Evolutionary conservation across 495 filamentous ascomycete species (phyloP).

Genomic region (Lepidopterella palustris): DNA sequence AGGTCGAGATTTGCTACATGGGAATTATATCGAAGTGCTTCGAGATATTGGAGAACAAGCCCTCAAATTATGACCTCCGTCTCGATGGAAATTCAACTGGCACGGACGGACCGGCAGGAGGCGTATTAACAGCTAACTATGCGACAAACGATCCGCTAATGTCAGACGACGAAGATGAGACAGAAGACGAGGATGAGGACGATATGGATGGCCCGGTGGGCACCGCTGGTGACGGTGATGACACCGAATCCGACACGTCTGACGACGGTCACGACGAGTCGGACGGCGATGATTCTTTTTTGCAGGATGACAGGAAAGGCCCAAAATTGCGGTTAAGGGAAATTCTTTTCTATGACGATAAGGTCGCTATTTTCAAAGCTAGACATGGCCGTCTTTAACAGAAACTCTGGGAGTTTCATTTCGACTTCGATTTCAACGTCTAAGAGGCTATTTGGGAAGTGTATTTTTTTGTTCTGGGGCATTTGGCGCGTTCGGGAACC

Average conservation of each 20-base stretch:
- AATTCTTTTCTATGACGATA: conserved; percentile 87
- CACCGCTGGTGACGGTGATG: conserved; percentile 38
- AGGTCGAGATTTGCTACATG: conserved; percentile 76
- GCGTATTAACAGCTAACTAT: conserved; percentile 8
- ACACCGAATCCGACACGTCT: conserved; percentile 36
- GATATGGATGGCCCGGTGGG: conserved; percentile 33
- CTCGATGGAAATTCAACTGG: conserved; percentile 10
- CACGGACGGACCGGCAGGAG: conserved; percentile 25
- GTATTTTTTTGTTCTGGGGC: not conserved
- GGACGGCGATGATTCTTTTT: conserved; percentile 43
- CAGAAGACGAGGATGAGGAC: conserved; percentile 42
- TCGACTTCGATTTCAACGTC: not conserved
- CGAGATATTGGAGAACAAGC: conserved; percentile 68
- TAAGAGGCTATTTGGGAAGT: not conserved
- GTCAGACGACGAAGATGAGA: conserved; percentile 48
- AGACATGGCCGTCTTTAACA: conserved; percentile 62
- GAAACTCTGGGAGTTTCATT: not conserved
- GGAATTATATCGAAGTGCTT: conserved; percentile 81
- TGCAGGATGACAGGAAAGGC: conserved; percentile 41
- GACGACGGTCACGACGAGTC: conserved; percentile 44
- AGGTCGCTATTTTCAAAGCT: conserved; percentile 76
- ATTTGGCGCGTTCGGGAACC: not conserved
- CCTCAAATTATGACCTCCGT: conserved; percentile 42
- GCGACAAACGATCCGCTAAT: conserved; percentile 28
- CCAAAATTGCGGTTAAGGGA: conserved; percentile 64